Percentiles rank a stretch among this genome's conserved stretches.
These are phyloP conservation scores for Malassezia nana DNA, from an alignment of 1,284 basidiomycete genomes.

Conservation along the genomic window DNA sequence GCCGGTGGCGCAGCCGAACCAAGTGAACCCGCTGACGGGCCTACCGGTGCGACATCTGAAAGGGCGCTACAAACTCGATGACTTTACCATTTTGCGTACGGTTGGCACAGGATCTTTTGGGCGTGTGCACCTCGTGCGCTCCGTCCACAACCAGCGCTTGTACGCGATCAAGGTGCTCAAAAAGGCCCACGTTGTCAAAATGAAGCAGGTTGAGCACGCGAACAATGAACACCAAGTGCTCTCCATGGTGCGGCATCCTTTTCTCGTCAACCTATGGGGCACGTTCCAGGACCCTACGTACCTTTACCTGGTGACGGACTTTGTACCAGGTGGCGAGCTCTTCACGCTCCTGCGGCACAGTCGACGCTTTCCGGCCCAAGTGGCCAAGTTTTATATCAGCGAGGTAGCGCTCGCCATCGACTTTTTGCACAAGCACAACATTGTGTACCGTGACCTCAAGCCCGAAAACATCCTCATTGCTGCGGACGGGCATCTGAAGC, in stretches of 20 bases:
- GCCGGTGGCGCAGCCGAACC: background rate
- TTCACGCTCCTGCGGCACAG: conserved; percentile 54
- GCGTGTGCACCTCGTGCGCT: conserved; percentile 41
- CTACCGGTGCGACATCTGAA: conserved; percentile 26
- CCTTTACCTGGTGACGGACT: conserved; percentile 99
- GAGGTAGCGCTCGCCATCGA: conserved; percentile 92
- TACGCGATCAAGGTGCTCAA: conserved; percentile 47
- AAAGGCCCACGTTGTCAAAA: conserved; percentile 74
- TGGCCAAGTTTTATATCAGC: conserved; percentile 97
- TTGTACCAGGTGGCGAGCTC: conserved; percentile 91
- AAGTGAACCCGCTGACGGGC: background rate
- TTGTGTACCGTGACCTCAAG: conserved; percentile 95
- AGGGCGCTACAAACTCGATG: conserved; percentile 42
- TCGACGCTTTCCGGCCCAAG: conserved; percentile 91
- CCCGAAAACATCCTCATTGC: conserved; percentile 92
- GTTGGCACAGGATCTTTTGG: conserved; percentile 46
- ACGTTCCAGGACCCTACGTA: conserved; percentile 88
- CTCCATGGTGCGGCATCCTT: conserved; percentile 79
- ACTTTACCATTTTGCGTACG: conserved; percentile 41
- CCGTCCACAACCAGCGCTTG: conserved; percentile 42
- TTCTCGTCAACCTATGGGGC: conserved; percentile 97
- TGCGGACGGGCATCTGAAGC: conserved; percentile 90
- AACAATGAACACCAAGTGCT: conserved; percentile 90
- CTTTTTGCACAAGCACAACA: conserved; percentile 77
- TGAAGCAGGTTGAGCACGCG: conserved; percentile 96